Conservation (phyloP, 2,329 filamentous ascomycete genomes). For the Chrysoporthe cubensis region DNA sequence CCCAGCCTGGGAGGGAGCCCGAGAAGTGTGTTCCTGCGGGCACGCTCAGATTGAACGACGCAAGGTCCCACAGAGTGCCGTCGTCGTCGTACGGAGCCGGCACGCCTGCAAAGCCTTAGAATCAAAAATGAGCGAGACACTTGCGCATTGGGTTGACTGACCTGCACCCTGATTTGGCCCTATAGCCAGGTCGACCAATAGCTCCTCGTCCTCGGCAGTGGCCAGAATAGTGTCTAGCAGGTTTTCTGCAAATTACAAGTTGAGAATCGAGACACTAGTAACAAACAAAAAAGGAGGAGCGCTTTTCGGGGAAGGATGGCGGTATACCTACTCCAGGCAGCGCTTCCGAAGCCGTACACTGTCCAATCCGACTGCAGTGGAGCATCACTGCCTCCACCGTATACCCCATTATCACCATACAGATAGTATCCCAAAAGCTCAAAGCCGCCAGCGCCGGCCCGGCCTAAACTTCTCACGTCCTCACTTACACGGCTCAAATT, state of each 20-base stretch:
- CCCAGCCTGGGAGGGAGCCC: conserved; percentile 44
- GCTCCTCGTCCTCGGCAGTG: conserved; percentile 39
- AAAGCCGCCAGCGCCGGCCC: conserved; percentile 21
- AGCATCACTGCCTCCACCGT: conserved; percentile 4
- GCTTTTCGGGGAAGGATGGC: not conserved
- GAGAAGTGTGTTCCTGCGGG: conserved; percentile 36
- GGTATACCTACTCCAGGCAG: conserved; percentile 30
- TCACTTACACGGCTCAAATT: conserved; percentile 15
- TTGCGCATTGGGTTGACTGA: not conserved
- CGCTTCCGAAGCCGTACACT: conserved; percentile 41
- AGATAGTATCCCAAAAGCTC: conserved; percentile 23
- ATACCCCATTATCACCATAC: conserved; percentile 11
- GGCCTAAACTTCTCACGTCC: conserved; percentile 17
- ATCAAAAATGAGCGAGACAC: not conserved
- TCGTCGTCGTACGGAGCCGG: conserved; percentile 41
- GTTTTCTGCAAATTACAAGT: conserved; percentile 33
- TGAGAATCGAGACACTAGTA: not conserved
- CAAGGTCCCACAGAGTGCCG: conserved; percentile 41
- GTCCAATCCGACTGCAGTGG: conserved; percentile 24
- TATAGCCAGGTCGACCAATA: conserved; percentile 50
- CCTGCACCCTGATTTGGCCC: conserved; percentile 53
- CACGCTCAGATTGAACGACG: conserved; percentile 37
- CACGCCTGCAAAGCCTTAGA: conserved; percentile 32
- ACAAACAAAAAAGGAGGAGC: not conserved
- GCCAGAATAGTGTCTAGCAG: conserved; percentile 36